Base-by-base conservation (phyloP, 2,329 filamentous ascomycete genomes). In the Xylaria sp. region DNA sequence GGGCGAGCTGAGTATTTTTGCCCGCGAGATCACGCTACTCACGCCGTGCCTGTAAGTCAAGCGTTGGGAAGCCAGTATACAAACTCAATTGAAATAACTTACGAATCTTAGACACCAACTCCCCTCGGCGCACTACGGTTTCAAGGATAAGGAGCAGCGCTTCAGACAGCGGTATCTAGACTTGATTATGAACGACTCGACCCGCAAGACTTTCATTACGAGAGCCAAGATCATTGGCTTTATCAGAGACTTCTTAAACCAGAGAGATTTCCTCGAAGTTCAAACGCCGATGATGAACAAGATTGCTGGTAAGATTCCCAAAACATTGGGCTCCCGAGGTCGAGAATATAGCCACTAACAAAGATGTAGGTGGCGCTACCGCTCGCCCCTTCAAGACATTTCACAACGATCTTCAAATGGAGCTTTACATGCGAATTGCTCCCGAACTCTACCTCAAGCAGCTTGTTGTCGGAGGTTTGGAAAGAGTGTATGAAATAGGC, bases 231-330 rank as follows among this genome's bases (percentile, higher is more conserved):
- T 98, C 77, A 89, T 97, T 78, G 90, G 88, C 69, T 97, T 93
- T 79, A 91, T 99, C 73, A 93, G 96, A 73, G 87, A 89, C 75
- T 99, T 91, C 86, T 93, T 99, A 74, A 93, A 97, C 76, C 88
- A 91, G 74, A 87, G 91, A 62, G 93, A 95, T 76, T 99, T 99
- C 80, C 86, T 94, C 64, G 94, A 97, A 80, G 67, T 69, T 48
- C 93, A 98, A 83, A 99, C 96, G 0, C 95, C 96, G 5, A 97
- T 98, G 89, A 94, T 99, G 88, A 97, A 97, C 80, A 89, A 92
- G 76, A 97, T 97, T 78, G 94, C 96, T 34, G 97, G 96, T 74
- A 96, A 96, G 96, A 28, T 53, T 5, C 28, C 23, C 9, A 39
- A 41, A 6, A 13, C 18, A 55, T 2, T 34, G 45, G 3, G 15